phyloP scores from a whole-genome alignment of 495 filamentous ascomycete genomes.

The Penicillium odoratum region DNA sequence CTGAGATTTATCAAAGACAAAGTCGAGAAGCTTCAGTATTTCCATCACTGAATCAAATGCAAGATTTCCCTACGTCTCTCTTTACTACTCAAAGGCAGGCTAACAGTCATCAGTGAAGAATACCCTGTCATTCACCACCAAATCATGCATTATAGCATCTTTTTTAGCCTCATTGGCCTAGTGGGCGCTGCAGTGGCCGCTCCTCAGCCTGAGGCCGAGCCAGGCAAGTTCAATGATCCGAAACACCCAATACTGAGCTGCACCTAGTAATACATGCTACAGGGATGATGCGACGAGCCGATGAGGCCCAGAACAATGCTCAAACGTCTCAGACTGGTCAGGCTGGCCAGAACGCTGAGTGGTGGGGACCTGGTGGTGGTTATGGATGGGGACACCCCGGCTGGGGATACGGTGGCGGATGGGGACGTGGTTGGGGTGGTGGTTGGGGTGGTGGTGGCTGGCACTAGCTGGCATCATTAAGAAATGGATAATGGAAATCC shows the following conservation, averaged over 20 bases:
- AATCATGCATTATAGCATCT: slow-evolving; percentile 1
- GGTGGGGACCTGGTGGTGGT: slow-evolving; percentile 1
- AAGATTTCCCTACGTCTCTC: neutral
- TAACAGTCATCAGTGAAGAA: neutral
- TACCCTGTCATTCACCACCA: neutral
- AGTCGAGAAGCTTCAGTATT: neutral
- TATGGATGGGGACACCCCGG: neutral
- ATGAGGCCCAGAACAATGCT: neutral
- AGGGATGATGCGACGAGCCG: neutral
- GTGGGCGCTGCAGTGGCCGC: neutral
- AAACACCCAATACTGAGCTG: neutral
- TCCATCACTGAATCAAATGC: neutral
- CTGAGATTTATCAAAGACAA: neutral
- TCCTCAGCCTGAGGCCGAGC: neutral
- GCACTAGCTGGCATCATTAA: neutral
- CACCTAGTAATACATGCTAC: neutral
- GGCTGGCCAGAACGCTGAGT: neutral
- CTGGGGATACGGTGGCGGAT: slow-evolving; percentile 1
- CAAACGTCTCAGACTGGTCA: neutral
- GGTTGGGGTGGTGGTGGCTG: slow-evolving; percentile 1
- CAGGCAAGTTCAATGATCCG: neutral
- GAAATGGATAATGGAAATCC: neutral
- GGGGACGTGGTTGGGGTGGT: neutral
- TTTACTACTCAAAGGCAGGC: neutral
- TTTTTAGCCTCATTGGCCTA: slow-evolving; percentile 2